These are phyloP conservation scores for Chenopodium suecicum DNA, from an alignment of 148 eudicot genomes.

Conservation along the genomic window DNA sequence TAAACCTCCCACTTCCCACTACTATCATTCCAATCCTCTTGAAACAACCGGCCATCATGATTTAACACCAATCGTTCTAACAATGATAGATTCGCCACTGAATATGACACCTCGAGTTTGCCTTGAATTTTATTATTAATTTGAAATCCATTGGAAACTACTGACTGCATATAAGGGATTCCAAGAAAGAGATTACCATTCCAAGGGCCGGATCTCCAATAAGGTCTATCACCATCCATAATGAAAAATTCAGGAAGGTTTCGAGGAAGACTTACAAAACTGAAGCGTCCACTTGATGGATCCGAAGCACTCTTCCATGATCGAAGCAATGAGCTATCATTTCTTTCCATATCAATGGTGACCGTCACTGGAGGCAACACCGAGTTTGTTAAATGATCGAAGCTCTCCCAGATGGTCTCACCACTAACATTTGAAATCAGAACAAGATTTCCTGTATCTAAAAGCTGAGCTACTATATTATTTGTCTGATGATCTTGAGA, in stretches of 20 bases:
- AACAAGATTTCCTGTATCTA: conserved; percentile 38
- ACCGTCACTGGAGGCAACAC: conserved; percentile 23
- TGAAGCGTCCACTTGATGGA: conserved; percentile 45
- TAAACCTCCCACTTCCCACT: conserved; percentile 17
- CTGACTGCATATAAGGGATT: no score
- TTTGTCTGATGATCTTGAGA: neutral
- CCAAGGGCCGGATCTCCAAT: neutral
- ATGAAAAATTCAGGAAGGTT: conserved; percentile 19
- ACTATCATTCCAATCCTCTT: conserved; percentile 15
- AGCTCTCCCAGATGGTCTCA: conserved; percentile 33
- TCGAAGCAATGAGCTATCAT: neutral
- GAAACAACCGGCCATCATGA: conserved; percentile 16
- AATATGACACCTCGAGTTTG: neutral
- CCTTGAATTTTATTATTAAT: no score
- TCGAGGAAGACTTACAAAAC: conserved; percentile 11
- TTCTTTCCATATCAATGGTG: neutral
- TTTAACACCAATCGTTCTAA: neutral
- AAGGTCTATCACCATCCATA: conserved; percentile 31
- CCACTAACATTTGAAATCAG: conserved; percentile 13
- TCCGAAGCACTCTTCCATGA: conserved; percentile 46
- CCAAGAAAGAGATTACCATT: no score
- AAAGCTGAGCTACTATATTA: conserved; percentile 23
- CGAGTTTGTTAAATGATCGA: conserved; percentile 15
- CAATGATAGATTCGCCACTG: neutral
- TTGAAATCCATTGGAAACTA: no score